These are phyloP conservation scores for Mycena maculata DNA, from an alignment of 768 basidiomycete genomes.

Conservation along the genomic window DNA sequence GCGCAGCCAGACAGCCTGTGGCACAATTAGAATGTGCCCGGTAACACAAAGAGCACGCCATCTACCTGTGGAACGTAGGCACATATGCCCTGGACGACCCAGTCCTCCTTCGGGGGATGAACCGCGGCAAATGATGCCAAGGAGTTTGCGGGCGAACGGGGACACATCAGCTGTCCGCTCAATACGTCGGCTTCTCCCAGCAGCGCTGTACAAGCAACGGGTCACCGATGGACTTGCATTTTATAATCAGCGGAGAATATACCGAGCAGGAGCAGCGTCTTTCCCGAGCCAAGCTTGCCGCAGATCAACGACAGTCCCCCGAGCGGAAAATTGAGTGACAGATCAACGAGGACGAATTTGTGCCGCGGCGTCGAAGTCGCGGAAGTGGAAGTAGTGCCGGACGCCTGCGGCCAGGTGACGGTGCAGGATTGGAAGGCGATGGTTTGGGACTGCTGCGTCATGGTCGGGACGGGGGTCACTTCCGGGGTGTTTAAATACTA, in stretches of 20 bases:
- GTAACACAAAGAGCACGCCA: slow-evolving; percentile 34
- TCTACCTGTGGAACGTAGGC: slow-evolving; percentile 92
- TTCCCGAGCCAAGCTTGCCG: slow-evolving; percentile 74
- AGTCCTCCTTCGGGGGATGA: slow-evolving; percentile 62
- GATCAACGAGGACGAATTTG: slow-evolving; percentile 67
- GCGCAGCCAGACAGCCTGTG: slow-evolving; percentile 72
- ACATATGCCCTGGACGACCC: slow-evolving; percentile 82
- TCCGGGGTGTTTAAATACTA: slow-evolving; percentile 69
- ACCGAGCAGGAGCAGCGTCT: slow-evolving; percentile 69
- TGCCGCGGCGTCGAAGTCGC: slow-evolving; percentile 57
- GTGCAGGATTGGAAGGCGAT: slow-evolving; percentile 70
- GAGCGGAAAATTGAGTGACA: slow-evolving; percentile 66
- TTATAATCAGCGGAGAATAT: background rate
- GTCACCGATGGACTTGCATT: too few species aligned
- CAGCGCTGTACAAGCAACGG: slow-evolving; percentile 57
- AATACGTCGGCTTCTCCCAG: slow-evolving; percentile 90
- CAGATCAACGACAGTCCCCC: slow-evolving; percentile 73
- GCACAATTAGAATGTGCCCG: slow-evolving; percentile 42
- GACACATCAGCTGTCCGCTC: slow-evolving; percentile 82
- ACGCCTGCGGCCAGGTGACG: slow-evolving; percentile 66
- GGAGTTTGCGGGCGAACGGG: slow-evolving; percentile 85
- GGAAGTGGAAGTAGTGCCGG: slow-evolving; percentile 48
- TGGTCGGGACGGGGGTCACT: slow-evolving; percentile 56
- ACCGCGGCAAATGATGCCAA: slow-evolving; percentile 68
- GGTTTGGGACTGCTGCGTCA: slow-evolving; percentile 52